phyloP scores from a whole-genome alignment of 2,329 filamentous ascomycete species.

The Neofusicoccum parvum region DNA sequence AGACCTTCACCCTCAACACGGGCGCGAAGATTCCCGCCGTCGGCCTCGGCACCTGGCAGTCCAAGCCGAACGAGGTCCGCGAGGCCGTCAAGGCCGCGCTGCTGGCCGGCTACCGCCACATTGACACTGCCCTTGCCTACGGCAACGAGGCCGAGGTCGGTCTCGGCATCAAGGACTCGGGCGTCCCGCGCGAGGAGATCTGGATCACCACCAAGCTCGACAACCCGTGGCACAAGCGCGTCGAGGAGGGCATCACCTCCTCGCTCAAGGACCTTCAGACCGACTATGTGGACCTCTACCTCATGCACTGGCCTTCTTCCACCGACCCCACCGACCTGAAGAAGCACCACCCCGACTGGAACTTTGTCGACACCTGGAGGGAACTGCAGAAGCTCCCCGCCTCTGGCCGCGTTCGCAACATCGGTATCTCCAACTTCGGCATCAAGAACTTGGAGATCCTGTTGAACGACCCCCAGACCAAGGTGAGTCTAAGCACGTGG shows the following conservation, averaged over 20 bases:
- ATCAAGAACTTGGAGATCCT: constrained; percentile 77
- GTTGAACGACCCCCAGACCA: constrained; percentile 65
- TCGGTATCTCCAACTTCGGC: constrained; percentile 85
- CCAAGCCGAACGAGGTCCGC: constrained; percentile 67
- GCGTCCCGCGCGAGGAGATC: constrained; percentile 67
- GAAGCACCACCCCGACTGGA: constrained; percentile 76
- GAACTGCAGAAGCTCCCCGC: constrained; percentile 70
- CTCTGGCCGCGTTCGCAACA: constrained; percentile 74
- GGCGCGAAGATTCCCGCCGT: constrained; percentile 77
- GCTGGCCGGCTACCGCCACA: constrained; percentile 70
- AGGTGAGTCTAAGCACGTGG: constrained; percentile 33
- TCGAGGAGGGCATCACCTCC: constrained; percentile 61
- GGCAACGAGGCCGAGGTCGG: constrained; percentile 78
- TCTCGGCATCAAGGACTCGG: constrained; percentile 67
- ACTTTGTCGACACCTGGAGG: constrained; percentile 77
- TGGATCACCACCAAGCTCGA: constrained; percentile 82
- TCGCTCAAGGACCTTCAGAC: constrained; percentile 64
- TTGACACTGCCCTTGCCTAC: constrained; percentile 77
- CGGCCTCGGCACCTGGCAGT: constrained; percentile 80
- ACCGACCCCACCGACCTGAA: constrained; percentile 63
- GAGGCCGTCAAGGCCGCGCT: constrained; percentile 72
- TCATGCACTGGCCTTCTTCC: constrained; percentile 69
- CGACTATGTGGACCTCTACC: constrained; percentile 69
- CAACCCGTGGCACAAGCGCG: constrained; percentile 76
- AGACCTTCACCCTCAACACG: constrained; percentile 60